Conservation (phyloP, 2,329 filamentous ascomycete species). For the Pestalotiopsis sp. region DNA sequence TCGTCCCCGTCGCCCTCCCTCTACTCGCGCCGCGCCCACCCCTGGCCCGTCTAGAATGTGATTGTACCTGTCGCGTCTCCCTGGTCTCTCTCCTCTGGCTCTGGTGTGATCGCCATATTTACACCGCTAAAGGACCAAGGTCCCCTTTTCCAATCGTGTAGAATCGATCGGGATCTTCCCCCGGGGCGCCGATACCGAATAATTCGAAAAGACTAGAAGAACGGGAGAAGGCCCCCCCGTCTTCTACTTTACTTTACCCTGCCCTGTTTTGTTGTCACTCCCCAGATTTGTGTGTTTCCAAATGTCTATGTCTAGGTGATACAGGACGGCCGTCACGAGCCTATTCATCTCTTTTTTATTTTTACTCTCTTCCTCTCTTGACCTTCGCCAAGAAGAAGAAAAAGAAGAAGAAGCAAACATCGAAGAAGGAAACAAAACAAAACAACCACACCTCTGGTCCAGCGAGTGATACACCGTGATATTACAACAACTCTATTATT, state of each 20-base stretch:
- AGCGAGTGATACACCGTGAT: not conserved
- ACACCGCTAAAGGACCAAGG: not conserved
- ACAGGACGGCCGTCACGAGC: constrained; percentile 11
- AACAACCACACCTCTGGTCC: not conserved
- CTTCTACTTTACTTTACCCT: not conserved
- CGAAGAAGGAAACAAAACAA: not conserved
- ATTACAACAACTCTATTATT: not conserved
- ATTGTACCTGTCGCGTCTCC: not conserved
- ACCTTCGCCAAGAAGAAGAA: not conserved
- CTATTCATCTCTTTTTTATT: not conserved
- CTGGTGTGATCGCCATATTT: not conserved
- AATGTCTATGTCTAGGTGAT: constrained; percentile 16
- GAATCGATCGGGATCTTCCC: not conserved
- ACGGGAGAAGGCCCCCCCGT: not conserved
- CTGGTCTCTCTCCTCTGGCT: not conserved
- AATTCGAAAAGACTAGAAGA: not conserved
- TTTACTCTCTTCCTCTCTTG: not conserved
- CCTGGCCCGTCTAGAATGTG: not conserved
- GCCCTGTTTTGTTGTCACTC: not conserved
- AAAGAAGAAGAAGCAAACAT: not conserved
- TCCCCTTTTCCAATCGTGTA: not conserved
- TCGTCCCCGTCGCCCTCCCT: not conserved
- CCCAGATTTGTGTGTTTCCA: constrained; percentile 2
- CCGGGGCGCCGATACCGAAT: not conserved
- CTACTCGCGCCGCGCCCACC: not conserved